Percentiles rank a stretch among this genome's conserved stretches.
Evolutionary conservation across 345 rosid species (phyloP).

Genomic region (Brassica incana): DNA sequence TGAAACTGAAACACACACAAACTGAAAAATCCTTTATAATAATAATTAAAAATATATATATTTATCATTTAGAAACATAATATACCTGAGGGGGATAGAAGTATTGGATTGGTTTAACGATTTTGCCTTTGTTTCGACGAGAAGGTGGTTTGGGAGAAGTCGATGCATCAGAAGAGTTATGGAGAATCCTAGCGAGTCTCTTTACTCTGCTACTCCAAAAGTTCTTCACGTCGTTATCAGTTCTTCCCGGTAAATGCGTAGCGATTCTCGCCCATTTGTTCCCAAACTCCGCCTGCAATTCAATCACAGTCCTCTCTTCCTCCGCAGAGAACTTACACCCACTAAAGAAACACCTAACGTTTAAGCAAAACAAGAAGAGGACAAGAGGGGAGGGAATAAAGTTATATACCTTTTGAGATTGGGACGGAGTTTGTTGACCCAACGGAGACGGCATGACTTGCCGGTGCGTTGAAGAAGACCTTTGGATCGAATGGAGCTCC

Average conservation of each 20-base stretch:
- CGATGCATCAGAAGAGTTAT: constrained; percentile 46
- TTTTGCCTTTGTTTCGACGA: constrained; percentile 10
- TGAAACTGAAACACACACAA: constrained; percentile 7
- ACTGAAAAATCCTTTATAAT: neutral
- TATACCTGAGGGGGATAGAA: neutral
- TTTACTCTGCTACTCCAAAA: constrained; percentile 96
- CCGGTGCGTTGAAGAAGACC: constrained; percentile 85
- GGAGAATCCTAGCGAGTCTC: constrained; percentile 74
- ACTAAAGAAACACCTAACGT: constrained; percentile 30
- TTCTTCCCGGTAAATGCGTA: constrained; percentile 73
- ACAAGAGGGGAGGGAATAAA: neutral
- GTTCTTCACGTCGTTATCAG: constrained; percentile 93
- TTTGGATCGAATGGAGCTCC: constrained; percentile 99
- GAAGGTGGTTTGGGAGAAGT: constrained; percentile 36
- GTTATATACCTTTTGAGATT: constrained; percentile 66
- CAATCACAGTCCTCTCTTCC: constrained; percentile 88
- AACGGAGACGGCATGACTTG: constrained; percentile 94
- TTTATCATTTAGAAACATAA: neutral
- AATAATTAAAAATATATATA: neutral
- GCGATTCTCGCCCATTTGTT: constrained; percentile 98
- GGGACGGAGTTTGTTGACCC: constrained; percentile 97
- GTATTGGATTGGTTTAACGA: constrained; percentile 17
- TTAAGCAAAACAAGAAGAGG: neutral
- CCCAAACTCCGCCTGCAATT: constrained; percentile 77
- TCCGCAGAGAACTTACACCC: constrained; percentile 89